Base-by-base conservation (phyloP, 2,329 filamentous ascomycete species). In the Verruconis gallopava region DNA sequence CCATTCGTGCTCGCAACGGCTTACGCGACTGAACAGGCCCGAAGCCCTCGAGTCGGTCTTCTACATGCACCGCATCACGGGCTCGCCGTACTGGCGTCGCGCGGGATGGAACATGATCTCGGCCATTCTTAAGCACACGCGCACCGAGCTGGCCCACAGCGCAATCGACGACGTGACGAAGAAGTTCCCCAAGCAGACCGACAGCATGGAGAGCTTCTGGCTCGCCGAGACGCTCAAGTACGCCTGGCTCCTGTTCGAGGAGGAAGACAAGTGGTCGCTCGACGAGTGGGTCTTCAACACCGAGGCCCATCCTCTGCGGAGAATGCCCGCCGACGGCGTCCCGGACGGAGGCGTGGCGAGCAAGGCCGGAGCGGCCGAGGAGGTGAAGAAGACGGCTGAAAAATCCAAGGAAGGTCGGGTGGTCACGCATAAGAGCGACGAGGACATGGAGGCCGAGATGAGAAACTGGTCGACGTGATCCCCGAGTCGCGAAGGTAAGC, bases 21-120 rank as follows among this genome's bases (percentile, higher is more conserved):
- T 37, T 5, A 36, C 14, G 17, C n/a, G 15, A 12, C 21, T 35
- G 4, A 14, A 28, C 38, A 52, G 61, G 5, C 82, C 82, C 15
- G 83, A 89, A 60, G 82, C 82, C 2, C 85, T 89, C 42, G 83
- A 89, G 63, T 81, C 77, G 12, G 73, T 91, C 3, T 89, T 85
- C 58, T 73, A 85, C 54, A 74, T 89, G 66, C 85, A 80, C 56
- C 73, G 81, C 44, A 67, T 84, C 45, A 85, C 81, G 0, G 81
- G 80, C 19, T 74, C 83, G 48, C 50, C 66, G 1, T 62, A 66
- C 38, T 81, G 77, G 69, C 74, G 74, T 53, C 71, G 80, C 44
- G 76, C 76, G 54, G 81, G 79, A 2, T 85, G 81, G 81, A 64
- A 66, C 43, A 85, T 86, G 81, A 85, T 85, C 54, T 55, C 71